Evolutionary conservation across 139 green algal species (phyloP).

Genomic region (Penium margaritaceum): DNA sequence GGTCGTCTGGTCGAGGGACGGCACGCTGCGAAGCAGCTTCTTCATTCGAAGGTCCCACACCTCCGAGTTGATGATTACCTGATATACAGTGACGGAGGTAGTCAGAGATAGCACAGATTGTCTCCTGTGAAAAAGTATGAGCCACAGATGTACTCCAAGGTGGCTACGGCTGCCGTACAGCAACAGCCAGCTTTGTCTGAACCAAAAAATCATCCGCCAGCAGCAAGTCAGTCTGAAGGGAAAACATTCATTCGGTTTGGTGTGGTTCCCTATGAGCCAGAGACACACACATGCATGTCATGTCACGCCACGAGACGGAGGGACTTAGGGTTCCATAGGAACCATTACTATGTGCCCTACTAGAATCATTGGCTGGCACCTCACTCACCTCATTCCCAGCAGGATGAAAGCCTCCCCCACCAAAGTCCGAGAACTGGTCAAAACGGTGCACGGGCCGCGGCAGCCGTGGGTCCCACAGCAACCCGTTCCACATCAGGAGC

Average conservation of each 20-base stretch:
- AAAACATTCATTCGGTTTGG: too few species aligned
- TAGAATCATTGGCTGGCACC: neutral
- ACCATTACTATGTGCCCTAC: neutral
- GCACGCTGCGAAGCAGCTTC: conserved; percentile 62
- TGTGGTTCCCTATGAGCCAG: too few species aligned
- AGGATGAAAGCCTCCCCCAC: conserved; percentile 60
- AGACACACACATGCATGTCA: neutral
- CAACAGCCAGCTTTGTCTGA: neutral
- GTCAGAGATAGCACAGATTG: neutral
- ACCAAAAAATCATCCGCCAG: neutral
- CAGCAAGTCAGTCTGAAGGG: neutral
- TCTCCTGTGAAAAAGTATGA: neutral
- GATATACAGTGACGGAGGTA: neutral
- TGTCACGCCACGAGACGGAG: neutral
- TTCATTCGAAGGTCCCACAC: conserved; percentile 67
- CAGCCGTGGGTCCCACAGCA: conserved; percentile 63
- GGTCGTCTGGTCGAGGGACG: conserved; percentile 55
- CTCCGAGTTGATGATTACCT: conserved; percentile 64
- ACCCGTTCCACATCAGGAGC: conserved; percentile 61
- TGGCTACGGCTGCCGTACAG: too few species aligned
- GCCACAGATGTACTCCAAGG: too few species aligned
- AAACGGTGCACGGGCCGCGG: conserved; percentile 56
- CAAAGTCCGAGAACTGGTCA: conserved; percentile 61
- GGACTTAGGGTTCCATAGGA: neutral
- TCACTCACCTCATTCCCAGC: conserved; percentile 54